Conservation (phyloP, 805 yeast genomes). For the Millerozyma acaciae region DNA sequence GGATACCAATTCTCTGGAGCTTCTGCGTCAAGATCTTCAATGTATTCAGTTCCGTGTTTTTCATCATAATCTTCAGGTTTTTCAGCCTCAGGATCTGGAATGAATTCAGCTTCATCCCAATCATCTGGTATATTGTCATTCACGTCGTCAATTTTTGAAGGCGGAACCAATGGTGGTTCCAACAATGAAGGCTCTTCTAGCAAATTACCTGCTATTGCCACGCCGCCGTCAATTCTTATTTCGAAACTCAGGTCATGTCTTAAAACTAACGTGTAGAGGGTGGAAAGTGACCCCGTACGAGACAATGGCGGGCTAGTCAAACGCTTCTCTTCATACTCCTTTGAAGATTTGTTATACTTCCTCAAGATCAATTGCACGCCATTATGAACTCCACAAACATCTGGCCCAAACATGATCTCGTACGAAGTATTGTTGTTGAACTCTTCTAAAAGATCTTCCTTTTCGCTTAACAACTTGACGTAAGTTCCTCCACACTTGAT, state of each 20-base stretch:
- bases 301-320: slow-evolving; percentile 66
- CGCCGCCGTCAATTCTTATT: slow-evolving; percentile 77
- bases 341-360: slow-evolving; percentile 52
- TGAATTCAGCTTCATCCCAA: slow-evolving; percentile 71
- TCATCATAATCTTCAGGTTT: slow-evolving; percentile 90
- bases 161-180: slow-evolving; percentile 65
- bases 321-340: slow-evolving; percentile 65
- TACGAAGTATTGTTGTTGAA: slow-evolving; percentile 69
- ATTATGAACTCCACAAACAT: slow-evolving; percentile 77
- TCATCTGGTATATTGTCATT: slow-evolving; percentile 65
- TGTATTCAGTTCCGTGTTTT: slow-evolving; percentile 50
- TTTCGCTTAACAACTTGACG: slow-evolving; percentile 58
- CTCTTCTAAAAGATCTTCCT: slow-evolving; percentile 36
- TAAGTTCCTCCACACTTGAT: slow-evolving; percentile 88
- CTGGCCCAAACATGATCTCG: slow-evolving; percentile 93
- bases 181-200: slow-evolving; percentile 49
- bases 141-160: slow-evolving; percentile 54
- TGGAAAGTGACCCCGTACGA: slow-evolving; percentile 50
- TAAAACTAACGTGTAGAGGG: slow-evolving; percentile 74
- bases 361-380: slow-evolving; percentile 74
- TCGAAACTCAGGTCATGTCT: slow-evolving; percentile 65
- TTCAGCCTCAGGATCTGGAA: slow-evolving; percentile 62
- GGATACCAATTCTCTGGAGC: slow-evolving; percentile 85
- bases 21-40: slow-evolving; percentile 61
- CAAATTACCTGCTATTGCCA: slow-evolving; percentile 66